Evolutionary conservation across 139 green algal species (phyloP), one percentile per base, ranked within the genome.

Genomic region (Astrephomene gubernaculifera): DNA sequence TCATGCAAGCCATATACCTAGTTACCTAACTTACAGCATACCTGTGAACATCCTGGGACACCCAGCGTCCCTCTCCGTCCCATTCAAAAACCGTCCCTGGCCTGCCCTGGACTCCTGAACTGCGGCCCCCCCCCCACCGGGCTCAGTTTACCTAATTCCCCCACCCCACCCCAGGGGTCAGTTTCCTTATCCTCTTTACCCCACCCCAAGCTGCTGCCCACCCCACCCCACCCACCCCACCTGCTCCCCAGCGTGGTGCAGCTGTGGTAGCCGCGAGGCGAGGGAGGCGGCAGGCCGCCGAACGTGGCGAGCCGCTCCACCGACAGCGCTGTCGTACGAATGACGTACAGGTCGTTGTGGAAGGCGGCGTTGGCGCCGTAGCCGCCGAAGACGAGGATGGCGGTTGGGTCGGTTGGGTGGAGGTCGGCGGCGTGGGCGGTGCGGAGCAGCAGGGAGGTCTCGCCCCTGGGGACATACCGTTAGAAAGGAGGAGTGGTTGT

Each of bases 361-460:
- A 83, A 83, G 73, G 4, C 52, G 33, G 12, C 54, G 74, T 57
- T n/a, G n/a, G n/a, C 74, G 35, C 43, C 60, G 60, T 72, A 83
- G 22, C 76, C 76, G 41, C 76, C 76, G 39, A 73, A 72, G 39
- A 83, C 27, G 21, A 83, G 76, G 60, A 83, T 71, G 61, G 57
- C 29, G 3, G 19, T 25, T 2, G 76, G 76, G 76, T 83, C 60
- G 60, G 35, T 35, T 14, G 76, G 76, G 61, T 83, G 76, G 60
- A 83, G 60, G 29, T 83, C 76, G 35, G 76, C 76, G 0, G 76
- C 44, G 31, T 83, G 76, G 29, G 76, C 76, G 41, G 76, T 83
- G 33, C 76, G 76, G 3, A 2, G 10, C 4, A 83, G 76, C 27
- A 83, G 41, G 5, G 41, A 45, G 4, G 60, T 31, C 21, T 72